Base-by-base conservation (phyloP, 768 basidiomycete genomes). In the Xerocomus spinulosus region DNA sequence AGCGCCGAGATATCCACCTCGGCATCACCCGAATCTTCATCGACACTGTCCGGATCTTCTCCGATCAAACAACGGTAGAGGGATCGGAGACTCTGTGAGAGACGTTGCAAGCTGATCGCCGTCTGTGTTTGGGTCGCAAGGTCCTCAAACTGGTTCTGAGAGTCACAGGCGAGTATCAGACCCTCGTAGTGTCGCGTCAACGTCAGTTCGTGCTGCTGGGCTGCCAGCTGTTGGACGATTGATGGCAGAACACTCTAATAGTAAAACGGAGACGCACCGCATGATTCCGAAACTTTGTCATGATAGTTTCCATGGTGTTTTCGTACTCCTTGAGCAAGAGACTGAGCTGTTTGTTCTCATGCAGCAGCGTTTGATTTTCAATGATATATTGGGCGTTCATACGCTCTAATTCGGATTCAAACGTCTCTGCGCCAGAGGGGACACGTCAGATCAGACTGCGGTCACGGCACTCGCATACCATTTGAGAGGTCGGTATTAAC, bases 271-370 rank as follows among this genome's bases (percentile, higher is more conserved):
- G 35, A 76, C 90, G 60, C 59, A 95, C 93, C 12, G 91, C 83
- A 61, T 97, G 87, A 49, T 84, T 85, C 50, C 94, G 79, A 65
- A 98, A 97, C 69, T 97, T 97, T 43, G 82, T 71, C 96, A 99
- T 98, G 63, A 98, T 89, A 24, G 84, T 93, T 58, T 97, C 94
- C 74, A 99, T 78, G 3, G 94, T 96, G 45, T 75, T 74, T 65
- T 98, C 94, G 63, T 98, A 95, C 67, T 99, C 96, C 61, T 93
- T 94, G 48, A 98, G 73, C 23, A 99, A 74, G 23, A 81, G 58
- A 55, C 85, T 85, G 25, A 98, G 77, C 62, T 98, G 95, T 65
- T 90, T 93, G 73, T 99, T 98, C 69, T 99, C 96, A 52, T 97
- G 86, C 41, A 89, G 73, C 1, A 99, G 72, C 0, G 83, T 79